Conservation (phyloP, 352 stramenopile genomes). For the Phytophthora sp. region DNA sequence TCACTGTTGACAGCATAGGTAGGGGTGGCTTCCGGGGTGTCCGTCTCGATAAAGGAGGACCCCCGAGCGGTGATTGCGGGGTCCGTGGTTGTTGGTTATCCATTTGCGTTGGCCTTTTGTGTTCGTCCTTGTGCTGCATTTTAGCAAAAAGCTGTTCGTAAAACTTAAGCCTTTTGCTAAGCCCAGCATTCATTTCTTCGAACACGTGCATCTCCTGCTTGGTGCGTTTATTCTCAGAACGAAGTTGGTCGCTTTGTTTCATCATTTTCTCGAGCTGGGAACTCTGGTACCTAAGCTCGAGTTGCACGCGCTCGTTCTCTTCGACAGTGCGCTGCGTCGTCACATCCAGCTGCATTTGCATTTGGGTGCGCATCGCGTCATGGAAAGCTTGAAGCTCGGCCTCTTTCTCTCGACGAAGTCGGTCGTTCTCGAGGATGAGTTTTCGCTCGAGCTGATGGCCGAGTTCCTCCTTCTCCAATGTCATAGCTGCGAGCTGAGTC, state of each 20-base stretch:
- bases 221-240: constrained; percentile 41
- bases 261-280: constrained; percentile 61
- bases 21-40: constrained; percentile 47
- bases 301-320: constrained; percentile 67
- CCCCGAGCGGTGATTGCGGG: constrained; percentile 13
- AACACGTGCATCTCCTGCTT: constrained; percentile 62
- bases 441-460: constrained; percentile 60
- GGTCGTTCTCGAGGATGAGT: constrained; percentile 65
- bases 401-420: constrained; percentile 58
- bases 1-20: constrained; percentile 29
- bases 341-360: constrained; percentile 61
- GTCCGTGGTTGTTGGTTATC: constrained; percentile 25
- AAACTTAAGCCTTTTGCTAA: constrained; percentile 72
- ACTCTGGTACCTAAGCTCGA: constrained; percentile 70
- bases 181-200: constrained; percentile 62
- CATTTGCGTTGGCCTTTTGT: constrained; percentile 22
- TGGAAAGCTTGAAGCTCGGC: constrained; percentile 47
- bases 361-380: constrained; percentile 53
- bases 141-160: constrained; percentile 73
- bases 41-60: constrained; percentile 12
- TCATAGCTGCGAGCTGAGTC: constrained; percentile 25
- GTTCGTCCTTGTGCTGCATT: constrained; percentile 61
- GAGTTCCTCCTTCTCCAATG: constrained; percentile 52
- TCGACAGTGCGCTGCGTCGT: constrained; percentile 70
- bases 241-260: constrained; percentile 51